phyloP scores from a whole-genome alignment of 768 basidiomycete species.

The Boletellus sp. region DNA sequence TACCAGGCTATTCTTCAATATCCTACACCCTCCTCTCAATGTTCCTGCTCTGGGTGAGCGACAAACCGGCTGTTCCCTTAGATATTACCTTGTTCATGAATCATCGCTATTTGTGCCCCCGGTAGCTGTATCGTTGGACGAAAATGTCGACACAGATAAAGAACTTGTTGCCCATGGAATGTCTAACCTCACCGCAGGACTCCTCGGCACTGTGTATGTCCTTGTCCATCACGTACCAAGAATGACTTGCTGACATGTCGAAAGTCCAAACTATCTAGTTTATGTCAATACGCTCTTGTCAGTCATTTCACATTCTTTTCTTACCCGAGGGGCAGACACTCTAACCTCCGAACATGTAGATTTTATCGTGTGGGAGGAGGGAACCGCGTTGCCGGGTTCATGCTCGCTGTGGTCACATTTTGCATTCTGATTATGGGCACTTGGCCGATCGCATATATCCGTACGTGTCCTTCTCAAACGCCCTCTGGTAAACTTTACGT shows the following conservation, averaged over 20 bases:
- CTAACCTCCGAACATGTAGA: constrained; percentile 24
- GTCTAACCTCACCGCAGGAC: constrained; percentile 80
- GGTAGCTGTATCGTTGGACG: constrained; percentile 79
- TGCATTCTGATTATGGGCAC: constrained; percentile 79
- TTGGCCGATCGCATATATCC: constrained; percentile 86
- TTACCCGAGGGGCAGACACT: neutral
- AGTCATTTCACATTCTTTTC: constrained; percentile 16
- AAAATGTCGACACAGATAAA: constrained; percentile 87
- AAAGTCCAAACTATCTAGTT: constrained; percentile 79
- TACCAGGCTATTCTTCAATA: constrained; percentile 75
- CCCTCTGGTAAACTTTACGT: neutral
- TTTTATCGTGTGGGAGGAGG: constrained; percentile 94
- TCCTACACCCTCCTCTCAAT: constrained; percentile 81
- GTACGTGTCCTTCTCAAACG: constrained; percentile 46
- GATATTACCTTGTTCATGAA: neutral
- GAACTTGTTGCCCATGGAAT: constrained; percentile 93
- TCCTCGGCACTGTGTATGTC: constrained; percentile 75
- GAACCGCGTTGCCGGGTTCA: constrained; percentile 76
- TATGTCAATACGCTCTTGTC: constrained; percentile 84
- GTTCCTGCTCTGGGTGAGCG: constrained; percentile 79
- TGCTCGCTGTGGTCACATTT: constrained; percentile 75
- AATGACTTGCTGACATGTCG: constrained; percentile 5
- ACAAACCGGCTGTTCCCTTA: neutral
- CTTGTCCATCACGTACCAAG: neutral
- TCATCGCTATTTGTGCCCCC: neutral